Evolutionary conservation across 1,139 yeast genomes (phyloP).

Genomic region (Sugiyamaella pinicola): DNA sequence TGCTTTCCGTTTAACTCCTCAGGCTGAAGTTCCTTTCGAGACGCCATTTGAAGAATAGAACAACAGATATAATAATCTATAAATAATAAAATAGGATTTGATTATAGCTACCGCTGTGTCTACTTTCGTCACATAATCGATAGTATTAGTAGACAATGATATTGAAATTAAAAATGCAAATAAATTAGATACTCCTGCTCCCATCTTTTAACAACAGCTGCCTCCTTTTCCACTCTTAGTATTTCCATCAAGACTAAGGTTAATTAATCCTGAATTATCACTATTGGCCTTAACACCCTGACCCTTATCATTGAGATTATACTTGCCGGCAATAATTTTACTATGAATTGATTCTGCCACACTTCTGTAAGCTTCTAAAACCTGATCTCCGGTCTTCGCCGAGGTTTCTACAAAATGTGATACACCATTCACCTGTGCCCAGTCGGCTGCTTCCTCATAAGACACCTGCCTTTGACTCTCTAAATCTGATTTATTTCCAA

Average conservation of each 20-base stretch:
- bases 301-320: constrained; percentile 38
- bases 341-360: constrained; percentile 68
- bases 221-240: constrained; percentile 10
- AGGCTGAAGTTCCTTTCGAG: constrained; percentile 37
- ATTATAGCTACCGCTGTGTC: too few relatives aligned
- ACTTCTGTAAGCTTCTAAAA: constrained; percentile 83
- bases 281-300: constrained; percentile 38
- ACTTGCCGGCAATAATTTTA: constrained; percentile 41
- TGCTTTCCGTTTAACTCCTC: constrained; percentile 41
- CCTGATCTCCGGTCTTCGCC: constrained; percentile 87
- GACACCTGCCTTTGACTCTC: constrained; percentile 64
- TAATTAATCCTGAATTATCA: constrained; percentile 28
- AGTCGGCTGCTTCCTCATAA: constrained; percentile 77
- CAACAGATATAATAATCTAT: background rate
- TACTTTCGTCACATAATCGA: too few relatives aligned
- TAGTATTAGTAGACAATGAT: too few relatives aligned
- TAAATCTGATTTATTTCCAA: constrained; percentile 87
- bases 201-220: constrained; percentile 18
- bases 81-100: background rate
- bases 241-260: constrained; percentile 30
- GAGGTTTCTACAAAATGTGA: constrained; percentile 93
- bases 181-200: too few relatives aligned
- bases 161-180: too few relatives aligned
- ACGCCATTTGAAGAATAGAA: constrained; percentile 12
- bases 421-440: constrained; percentile 80